phyloP scores from a whole-genome alignment of 2,329 filamentous ascomycete genomes.

The Sarocladium brachiariae region DNA sequence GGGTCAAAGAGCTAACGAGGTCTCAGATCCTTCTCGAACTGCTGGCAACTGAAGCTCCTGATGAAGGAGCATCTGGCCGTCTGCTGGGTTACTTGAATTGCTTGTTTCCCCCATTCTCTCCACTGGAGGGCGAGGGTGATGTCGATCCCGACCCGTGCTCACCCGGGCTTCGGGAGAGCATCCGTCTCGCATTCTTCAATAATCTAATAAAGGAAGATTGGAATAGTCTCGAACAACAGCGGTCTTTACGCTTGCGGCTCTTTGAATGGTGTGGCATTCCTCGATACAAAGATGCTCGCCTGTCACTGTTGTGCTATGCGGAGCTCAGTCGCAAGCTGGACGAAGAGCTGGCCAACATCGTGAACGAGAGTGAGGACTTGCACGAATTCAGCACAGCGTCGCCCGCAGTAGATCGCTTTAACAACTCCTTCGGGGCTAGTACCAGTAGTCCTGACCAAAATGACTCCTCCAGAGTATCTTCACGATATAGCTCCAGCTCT shows the following conservation, averaged over 20 bases:
- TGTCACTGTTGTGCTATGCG: constrained; percentile 23
- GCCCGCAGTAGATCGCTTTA: not conserved
- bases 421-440: not conserved
- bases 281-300: constrained; percentile 21
- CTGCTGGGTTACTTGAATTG: constrained; percentile 30
- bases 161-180: constrained; percentile 24
- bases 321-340: constrained; percentile 29
- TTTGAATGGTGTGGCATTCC: constrained; percentile 26
- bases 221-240: constrained; percentile 15
- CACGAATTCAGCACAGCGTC: not conserved
- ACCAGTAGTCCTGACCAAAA: not conserved
- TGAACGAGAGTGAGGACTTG: not conserved
- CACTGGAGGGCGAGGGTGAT: constrained; percentile 17
- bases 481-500: not conserved
- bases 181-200: constrained; percentile 28
- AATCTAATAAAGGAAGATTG: constrained; percentile 23
- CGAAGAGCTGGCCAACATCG: constrained; percentile 11
- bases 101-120: constrained; percentile 23
- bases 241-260: constrained; percentile 24
- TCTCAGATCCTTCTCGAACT: constrained; percentile 22
- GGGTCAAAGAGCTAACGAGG: too few relatives aligned
- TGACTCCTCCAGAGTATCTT: not conserved
- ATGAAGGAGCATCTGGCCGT: constrained; percentile 10
- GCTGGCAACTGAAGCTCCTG: constrained; percentile 12
- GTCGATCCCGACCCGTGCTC: constrained; percentile 23